Base-by-base conservation (phyloP, 495 filamentous ascomycete species). In the Rostrohypoxylon terebratum region DNA sequence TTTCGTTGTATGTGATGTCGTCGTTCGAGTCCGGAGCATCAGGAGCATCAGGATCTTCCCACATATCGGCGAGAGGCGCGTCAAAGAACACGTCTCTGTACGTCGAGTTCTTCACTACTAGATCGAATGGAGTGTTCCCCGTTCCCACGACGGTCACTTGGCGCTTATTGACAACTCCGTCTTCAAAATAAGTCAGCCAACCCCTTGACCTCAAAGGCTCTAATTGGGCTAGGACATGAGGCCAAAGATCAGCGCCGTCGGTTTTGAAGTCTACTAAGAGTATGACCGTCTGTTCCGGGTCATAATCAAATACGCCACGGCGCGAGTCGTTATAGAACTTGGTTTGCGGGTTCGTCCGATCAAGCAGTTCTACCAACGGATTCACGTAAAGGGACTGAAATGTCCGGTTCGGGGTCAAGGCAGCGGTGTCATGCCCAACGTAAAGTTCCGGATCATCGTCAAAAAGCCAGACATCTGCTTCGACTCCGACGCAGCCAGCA, bases 381-480 rank as follows among this genome's bases (percentile, higher is more conserved):
- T 90, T 81, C 51, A 93, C 77, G 77, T 93, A 94, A 4, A 93
- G 83, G 9, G 78, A 81, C 50, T 82, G 75, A 58, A 94, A 85
- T 0, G 90, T 92, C 14, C 86, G 84, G 50, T 87, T 83, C 14
- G 77, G 66, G 3, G 84, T 85, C 14, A 90, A 78, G n/a, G 82
- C 80, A 0, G 84, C 81, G 0, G 74, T 72, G 33, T 88, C 84
- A 68, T 90, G 87, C 0, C 90, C 91, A 38, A 93, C 87, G 33
- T 87, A 81, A 16, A 91, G 77, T 23, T 83, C 76, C 7, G 68
- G 42, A 10, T 92, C 90, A 13, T 87, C 83, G 48, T 91, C 87
- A 65, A 90, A 89, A 18, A 93, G 85, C 93, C 93, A 98, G 20
- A 98, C 90, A 78, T 98, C 94, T 1, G 93, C 93, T 81, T 98